These are phyloP conservation scores for Penicillium sp. DNA, from an alignment of 2,329 filamentous ascomycete genomes.

Conservation along the genomic window DNA sequence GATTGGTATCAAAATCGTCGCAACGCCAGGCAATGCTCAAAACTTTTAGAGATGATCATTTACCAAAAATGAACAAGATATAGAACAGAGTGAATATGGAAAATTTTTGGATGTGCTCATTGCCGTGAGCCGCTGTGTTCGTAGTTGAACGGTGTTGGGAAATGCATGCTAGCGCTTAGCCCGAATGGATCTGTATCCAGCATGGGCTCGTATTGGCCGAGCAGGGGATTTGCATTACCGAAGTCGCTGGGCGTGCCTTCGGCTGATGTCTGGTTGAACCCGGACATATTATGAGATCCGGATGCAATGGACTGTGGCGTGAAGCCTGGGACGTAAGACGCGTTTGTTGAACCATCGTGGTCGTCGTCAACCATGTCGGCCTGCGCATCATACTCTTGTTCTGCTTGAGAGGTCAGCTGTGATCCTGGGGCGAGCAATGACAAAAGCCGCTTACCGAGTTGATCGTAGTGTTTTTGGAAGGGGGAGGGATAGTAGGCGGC, in stretches of 20 bases:
- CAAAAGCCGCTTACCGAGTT: conserved; percentile 81
- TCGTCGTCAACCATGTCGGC: conserved; percentile 87
- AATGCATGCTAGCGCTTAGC: conserved; percentile 91
- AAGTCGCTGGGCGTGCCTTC: conserved; percentile 43
- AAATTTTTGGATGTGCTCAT: conserved; percentile 14
- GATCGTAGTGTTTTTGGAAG: conserved; percentile 92
- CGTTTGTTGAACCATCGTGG: conserved; percentile 67
- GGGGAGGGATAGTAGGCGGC: conserved; percentile 75
- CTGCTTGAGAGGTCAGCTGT: conserved; percentile 55
- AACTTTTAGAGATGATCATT: conserved; percentile 29
- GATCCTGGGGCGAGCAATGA: neutral
- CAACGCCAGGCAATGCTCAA: conserved; percentile 39
- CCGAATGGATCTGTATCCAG: conserved; percentile 93
- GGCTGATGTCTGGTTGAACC: conserved; percentile 39
- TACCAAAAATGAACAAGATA: conserved; percentile 8
- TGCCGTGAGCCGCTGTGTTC: conserved; percentile 42
- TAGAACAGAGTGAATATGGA: conserved; percentile 1
- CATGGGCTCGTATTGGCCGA: conserved; percentile 79
- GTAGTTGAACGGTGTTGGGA: conserved; percentile 73
- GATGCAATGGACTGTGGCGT: conserved; percentile 46
- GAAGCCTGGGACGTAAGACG: conserved; percentile 64
- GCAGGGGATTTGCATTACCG: conserved; percentile 53
- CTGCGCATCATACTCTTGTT: conserved; percentile 95
- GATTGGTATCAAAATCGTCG: conserved; percentile 34
- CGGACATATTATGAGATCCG: conserved; percentile 47